phyloP scores from a whole-genome alignment of 176 grass and related monocot genomes.

The Cenchrus americanus region DNA sequence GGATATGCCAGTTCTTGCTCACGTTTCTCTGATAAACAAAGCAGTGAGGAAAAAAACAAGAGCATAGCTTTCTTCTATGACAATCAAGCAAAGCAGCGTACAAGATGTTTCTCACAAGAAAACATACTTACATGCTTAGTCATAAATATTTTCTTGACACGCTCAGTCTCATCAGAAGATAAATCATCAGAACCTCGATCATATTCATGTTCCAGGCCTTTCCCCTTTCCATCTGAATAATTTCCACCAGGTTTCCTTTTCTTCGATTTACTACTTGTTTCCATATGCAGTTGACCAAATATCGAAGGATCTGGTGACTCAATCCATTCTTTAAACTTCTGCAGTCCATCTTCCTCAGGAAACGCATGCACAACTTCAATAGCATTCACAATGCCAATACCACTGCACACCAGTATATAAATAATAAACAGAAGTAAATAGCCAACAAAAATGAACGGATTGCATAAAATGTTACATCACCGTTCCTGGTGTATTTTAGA shows the following conservation, averaged over 20 bases:
- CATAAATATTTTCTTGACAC: conserved; percentile 82
- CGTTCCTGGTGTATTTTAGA: not conserved
- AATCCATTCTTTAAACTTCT: conserved; percentile 94
- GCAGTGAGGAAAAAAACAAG: conserved; percentile 35
- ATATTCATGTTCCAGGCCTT: conserved; percentile 42
- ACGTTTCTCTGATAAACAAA: conserved; percentile 78
- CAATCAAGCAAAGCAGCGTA: conserved; percentile 33
- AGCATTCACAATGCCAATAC: conserved; percentile 97
- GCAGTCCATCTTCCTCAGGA: conserved; percentile 90
- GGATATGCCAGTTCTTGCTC: conserved; percentile 98
- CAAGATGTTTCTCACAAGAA: conserved; percentile 21
- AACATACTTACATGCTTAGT: conserved; percentile 79
- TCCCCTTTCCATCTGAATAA: conserved; percentile 46
- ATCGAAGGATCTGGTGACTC: conserved; percentile 92
- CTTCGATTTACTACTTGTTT: conserved; percentile 56
- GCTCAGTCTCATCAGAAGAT: conserved; percentile 46
- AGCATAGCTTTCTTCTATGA: conserved; percentile 15
- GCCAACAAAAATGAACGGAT: not conserved
- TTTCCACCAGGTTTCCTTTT: conserved; percentile 56
- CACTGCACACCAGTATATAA: conserved; percentile 59
- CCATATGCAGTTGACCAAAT: conserved; percentile 66
- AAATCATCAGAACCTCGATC: conserved; percentile 50
- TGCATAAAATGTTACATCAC: not conserved
- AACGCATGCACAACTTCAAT: conserved; percentile 98
- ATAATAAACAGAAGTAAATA: conserved; percentile 4